Evolutionary conservation across 768 basidiomycete species (phyloP), one percentile per base, ranked within the genome.

Genomic region (Tricholoma saponaceum): DNA sequence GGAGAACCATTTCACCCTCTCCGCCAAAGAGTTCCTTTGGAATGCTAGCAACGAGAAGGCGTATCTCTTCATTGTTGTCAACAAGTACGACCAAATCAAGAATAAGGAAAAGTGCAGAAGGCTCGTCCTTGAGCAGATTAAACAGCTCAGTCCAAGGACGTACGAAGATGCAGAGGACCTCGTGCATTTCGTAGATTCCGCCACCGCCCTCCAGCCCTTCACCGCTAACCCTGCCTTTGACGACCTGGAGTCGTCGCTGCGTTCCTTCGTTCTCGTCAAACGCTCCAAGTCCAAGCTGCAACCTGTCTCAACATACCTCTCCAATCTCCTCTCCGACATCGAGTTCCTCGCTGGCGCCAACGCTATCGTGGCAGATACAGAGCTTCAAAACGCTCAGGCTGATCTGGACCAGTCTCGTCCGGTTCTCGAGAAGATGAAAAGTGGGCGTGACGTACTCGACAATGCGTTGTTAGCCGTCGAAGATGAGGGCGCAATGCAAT

Each of bases 141-240:
- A 85, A 69, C 83, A 90, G 63, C 82, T 98, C 63, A 93, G 90
- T 66, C 96, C 97, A n/a, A 75, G 83, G 52, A 98, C 97, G 0
- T 92, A 86, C 68, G 90, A 93, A 55, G 92, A 97, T 64, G 86
- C 93, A 0, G 83, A 88, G 46, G 92, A 98, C 70, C 85, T 99
- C 41, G 95, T 99, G 3, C 97, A 99, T 73, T 99, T 98, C 70
- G 97, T 99, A 65, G 97, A 99, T 70, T 96, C 95, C 6, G 86
- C 87, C 13, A 74, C 82, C 0, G 88, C 87, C 18, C 80, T 88
- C 41, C 82, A 84, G 56, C 83, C 83, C n/a, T 83, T 77, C 69
- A 77, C 81, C 18, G 82, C 79, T 57, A 86, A 83, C 61, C 80
- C 82, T 4, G 76, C 91, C 0, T 98, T 98, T 66, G 87, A 88